phyloP scores from a whole-genome alignment of 1,284 basidiomycete species.

The Leccinum variabile region DNA sequence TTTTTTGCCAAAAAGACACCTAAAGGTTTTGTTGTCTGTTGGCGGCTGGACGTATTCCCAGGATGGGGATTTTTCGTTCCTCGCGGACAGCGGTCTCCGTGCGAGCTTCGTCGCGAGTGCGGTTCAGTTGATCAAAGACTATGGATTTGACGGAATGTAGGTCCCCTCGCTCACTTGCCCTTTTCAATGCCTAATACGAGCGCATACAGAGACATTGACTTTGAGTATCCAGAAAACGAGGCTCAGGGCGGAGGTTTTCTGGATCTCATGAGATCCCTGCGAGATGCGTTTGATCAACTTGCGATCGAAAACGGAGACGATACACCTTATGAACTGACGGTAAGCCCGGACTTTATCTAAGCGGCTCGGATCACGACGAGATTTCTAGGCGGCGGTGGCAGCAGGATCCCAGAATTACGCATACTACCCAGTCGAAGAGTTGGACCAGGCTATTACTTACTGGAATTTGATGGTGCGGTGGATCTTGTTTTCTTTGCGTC shows the following conservation, averaged over 20 bases:
- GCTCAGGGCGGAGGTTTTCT: slow-evolving; percentile 60
- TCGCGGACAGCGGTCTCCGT: slow-evolving; percentile 54
- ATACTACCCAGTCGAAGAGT: slow-evolving; percentile 64
- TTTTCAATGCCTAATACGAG: not conserved
- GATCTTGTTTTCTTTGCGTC: not conserved
- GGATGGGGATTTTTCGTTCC: slow-evolving; percentile 63
- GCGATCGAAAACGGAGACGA: slow-evolving; percentile 57
- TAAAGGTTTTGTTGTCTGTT: slow-evolving; percentile 78
- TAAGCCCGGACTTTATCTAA: slow-evolving; percentile 7
- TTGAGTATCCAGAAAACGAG: slow-evolving; percentile 57
- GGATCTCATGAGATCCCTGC: slow-evolving; percentile 55
- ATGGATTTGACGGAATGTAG: slow-evolving; percentile 85
- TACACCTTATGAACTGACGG: slow-evolving; percentile 59
- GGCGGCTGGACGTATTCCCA: slow-evolving; percentile 79
- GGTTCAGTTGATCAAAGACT: slow-evolving; percentile 78
- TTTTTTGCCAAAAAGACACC: slow-evolving; percentile 52
- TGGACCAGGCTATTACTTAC: slow-evolving; percentile 75
- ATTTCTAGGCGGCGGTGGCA: slow-evolving; percentile 42
- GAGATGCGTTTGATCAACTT: slow-evolving; percentile 54
- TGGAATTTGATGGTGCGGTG: slow-evolving; percentile 87
- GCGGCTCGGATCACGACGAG: not conserved
- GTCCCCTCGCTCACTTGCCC: slow-evolving; percentile 23
- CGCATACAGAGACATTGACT: slow-evolving; percentile 62
- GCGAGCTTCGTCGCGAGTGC: slow-evolving; percentile 71
- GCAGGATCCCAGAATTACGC: slow-evolving; percentile 72